A percentile compares a stretch with the other conserved stretches of the same genome.
Conservation (phyloP, 2,329 filamentous ascomycete species). For the Talaromyces pinophilus region DNA sequence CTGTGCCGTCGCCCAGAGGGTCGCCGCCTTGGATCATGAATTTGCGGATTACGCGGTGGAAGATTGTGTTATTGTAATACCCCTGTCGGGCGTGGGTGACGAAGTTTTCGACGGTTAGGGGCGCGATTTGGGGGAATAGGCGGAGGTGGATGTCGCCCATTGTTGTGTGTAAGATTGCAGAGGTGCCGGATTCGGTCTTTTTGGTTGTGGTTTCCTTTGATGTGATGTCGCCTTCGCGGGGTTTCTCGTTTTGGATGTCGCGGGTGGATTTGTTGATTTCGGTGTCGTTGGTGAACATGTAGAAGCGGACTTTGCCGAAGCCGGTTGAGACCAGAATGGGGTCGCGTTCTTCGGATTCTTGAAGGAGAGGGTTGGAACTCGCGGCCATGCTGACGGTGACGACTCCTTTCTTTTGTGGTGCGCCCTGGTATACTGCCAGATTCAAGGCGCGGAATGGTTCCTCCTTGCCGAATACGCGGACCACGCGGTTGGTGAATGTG, state of each 20-base stretch:
- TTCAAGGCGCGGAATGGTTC: conserved; percentile 84
- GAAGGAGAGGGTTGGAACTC: conserved; percentile 85
- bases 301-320: conserved; percentile 86
- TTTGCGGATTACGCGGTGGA: conserved; percentile 94
- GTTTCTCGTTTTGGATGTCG: conserved; percentile 94
- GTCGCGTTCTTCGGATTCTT: conserved; percentile 87
- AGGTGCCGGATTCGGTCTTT: conserved; percentile 67
- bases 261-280: conserved; percentile 79
- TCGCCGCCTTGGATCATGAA: conserved; percentile 96
- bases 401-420: conserved; percentile 88
- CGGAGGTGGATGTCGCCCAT: conserved; percentile 93
- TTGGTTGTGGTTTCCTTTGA: conserved; percentile 57
- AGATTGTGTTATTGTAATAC: conserved; percentile 97
- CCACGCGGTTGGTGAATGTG: conserved; percentile 87
- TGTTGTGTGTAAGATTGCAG: conserved; percentile 85
- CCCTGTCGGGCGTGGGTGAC: conserved; percentile 84
- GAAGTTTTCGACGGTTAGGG: conserved; percentile 96
- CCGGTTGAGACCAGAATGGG: conserved; percentile 85
- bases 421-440: conserved; percentile 87
- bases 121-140: conserved; percentile 88
- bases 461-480: conserved; percentile 86
- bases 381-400: conserved; percentile 97
- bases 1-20: conserved; percentile 83
- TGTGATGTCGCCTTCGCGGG: conserved; percentile 59
- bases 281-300: conserved; percentile 94